A percentile compares a stretch with the other conserved stretches of the same genome.
Evolutionary conservation across 1,284 basidiomycete species (phyloP).

Genomic region (Tylopilus sp.): DNA sequence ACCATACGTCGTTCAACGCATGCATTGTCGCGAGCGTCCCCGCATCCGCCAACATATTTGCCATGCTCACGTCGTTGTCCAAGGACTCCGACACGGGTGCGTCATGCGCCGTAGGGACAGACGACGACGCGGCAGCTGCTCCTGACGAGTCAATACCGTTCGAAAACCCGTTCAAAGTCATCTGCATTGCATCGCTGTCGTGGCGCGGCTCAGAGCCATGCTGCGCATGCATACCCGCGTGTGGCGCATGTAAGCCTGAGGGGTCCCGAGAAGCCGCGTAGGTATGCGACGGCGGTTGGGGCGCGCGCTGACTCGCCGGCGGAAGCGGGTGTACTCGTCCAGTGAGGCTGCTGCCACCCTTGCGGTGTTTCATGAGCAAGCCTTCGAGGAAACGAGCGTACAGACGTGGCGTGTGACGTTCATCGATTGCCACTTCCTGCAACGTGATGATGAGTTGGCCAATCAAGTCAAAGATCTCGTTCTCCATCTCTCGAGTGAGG

Average conservation of each 20-base stretch:
- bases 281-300: slow-evolving; percentile 14
- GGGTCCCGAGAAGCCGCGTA: slow-evolving; percentile 15
- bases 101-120: slow-evolving; percentile 29
- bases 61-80: slow-evolving; percentile 50
- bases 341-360: slow-evolving; percentile 61
- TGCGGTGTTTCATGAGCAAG: slow-evolving; percentile 73
- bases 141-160: not conserved
- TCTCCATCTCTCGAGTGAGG: slow-evolving; percentile 66
- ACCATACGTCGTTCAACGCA: slow-evolving; percentile 76
- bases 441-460: slow-evolving; percentile 77
- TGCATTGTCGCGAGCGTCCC: slow-evolving; percentile 80
- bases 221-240: slow-evolving; percentile 7
- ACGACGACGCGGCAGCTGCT: slow-evolving; percentile 46
- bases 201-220: slow-evolving; percentile 19
- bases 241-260: slow-evolving; percentile 19
- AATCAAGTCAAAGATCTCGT: slow-evolving; percentile 78
- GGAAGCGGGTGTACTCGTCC: slow-evolving; percentile 39
- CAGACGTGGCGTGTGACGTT: slow-evolving; percentile 82
- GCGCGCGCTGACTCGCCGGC: slow-evolving; percentile 36
- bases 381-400: slow-evolving; percentile 84
- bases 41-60: slow-evolving; percentile 56
- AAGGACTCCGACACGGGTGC: not conserved
- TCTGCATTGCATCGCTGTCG: slow-evolving; percentile 31
- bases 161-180: slow-evolving; percentile 15
- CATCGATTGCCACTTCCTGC: slow-evolving; percentile 83